phyloP scores from a whole-genome alignment of 306 rosid species.

The Erythrophleum fordii region DNA sequence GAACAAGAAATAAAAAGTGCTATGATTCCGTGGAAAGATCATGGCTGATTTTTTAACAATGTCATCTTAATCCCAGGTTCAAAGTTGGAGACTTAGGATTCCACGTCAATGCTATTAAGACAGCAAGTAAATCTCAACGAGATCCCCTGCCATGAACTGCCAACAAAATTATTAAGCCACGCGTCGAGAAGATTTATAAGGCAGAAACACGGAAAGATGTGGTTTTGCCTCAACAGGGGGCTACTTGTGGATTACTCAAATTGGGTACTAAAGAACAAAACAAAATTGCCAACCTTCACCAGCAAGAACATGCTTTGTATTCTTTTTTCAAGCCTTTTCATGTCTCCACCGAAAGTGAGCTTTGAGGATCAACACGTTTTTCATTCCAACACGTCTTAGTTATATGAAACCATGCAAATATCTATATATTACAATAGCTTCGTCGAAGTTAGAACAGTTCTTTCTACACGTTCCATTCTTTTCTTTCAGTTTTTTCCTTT shows the following conservation, averaged over 20 bases:
- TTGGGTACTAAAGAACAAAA: neutral
- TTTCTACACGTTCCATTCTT: neutral
- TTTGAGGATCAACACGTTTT: slow-evolving; percentile 32
- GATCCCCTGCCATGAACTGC: neutral
- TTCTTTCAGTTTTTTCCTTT: neutral
- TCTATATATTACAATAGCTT: neutral
- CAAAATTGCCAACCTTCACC: slow-evolving; percentile 45
- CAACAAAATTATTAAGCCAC: slow-evolving; percentile 32
- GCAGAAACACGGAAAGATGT: neutral
- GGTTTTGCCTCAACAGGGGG: neutral
- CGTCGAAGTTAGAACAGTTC: neutral
- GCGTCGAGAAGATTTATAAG: neutral
- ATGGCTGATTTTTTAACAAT: too few relatives aligned
- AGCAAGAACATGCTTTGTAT: neutral
- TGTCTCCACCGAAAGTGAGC: slow-evolving; percentile 38
- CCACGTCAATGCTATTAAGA: neutral
- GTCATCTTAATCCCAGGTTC: neutral
- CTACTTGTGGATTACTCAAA: slow-evolving; percentile 25
- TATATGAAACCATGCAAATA: neutral
- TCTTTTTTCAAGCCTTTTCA: neutral
- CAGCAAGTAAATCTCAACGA: neutral
- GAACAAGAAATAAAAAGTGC: too few relatives aligned
- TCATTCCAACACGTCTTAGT: slow-evolving; percentile 9
- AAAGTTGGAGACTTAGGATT: neutral
- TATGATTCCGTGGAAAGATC: too few relatives aligned